phyloP scores from a whole-genome alignment of 495 filamentous ascomycete species.

The Penicillium cosmopolitanum region DNA sequence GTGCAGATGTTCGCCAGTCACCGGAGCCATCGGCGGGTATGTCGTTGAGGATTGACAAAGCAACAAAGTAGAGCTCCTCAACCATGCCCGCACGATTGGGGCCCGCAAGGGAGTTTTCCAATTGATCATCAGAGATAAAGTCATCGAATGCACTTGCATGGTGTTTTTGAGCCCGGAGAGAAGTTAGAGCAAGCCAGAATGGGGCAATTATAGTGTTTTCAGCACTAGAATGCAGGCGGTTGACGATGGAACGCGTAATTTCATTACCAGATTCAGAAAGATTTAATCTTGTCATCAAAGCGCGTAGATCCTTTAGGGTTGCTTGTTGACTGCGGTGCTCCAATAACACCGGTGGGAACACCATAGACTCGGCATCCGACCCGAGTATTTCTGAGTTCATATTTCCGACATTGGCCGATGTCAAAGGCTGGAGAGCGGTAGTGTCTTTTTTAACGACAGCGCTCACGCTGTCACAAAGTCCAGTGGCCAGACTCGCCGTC shows the following conservation, averaged over 20 bases:
- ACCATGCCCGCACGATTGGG: constrained; percentile 59
- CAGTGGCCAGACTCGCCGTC: constrained; percentile 64
- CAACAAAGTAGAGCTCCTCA: constrained; percentile 80
- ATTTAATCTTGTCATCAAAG: constrained; percentile 46
- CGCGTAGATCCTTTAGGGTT: constrained; percentile 57
- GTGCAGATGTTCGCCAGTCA: constrained; percentile 72
- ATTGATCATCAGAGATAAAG: constrained; percentile 57
- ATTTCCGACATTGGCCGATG: constrained; percentile 12
- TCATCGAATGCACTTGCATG: constrained; percentile 61
- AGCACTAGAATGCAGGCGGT: constrained; percentile 56
- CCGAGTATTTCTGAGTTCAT: constrained; percentile 32
- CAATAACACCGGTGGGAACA: constrained; percentile 57
- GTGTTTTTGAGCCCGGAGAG: constrained; percentile 59
- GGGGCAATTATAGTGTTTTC: constrained; percentile 64
- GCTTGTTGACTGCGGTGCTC: constrained; percentile 65
- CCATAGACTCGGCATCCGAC: constrained; percentile 24
- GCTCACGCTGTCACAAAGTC: constrained; percentile 51
- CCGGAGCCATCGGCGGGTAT: constrained; percentile 50
- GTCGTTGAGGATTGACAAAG: constrained; percentile 64
- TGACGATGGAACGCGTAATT: constrained; percentile 61
- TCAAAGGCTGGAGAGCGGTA: constrained; percentile 34
- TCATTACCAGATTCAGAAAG: constrained; percentile 42
- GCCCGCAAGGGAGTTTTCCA: constrained; percentile 35
- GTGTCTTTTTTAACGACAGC: constrained; percentile 38
- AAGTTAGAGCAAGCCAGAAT: constrained; percentile 80